These are phyloP conservation scores for Termitomyces sp. DNA, from an alignment of 768 basidiomycete genomes.

Conservation along the genomic window DNA sequence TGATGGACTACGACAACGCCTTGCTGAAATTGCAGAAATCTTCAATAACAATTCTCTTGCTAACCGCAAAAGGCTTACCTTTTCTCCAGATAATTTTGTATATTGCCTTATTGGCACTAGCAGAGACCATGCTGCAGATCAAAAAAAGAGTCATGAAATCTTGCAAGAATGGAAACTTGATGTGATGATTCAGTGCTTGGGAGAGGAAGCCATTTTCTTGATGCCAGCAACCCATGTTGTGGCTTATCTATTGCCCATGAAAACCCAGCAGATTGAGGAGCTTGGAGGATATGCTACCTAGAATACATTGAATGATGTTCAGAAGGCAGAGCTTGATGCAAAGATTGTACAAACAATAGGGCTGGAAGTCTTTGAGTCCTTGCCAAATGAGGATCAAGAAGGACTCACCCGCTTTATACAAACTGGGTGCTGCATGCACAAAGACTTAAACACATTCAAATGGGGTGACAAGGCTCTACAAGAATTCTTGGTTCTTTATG, in stretches of 20 bases:
- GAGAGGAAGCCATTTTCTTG: background rate
- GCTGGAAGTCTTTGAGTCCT: background rate
- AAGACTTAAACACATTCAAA: conserved; percentile 16
- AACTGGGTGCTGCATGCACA: background rate
- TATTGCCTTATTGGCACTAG: background rate
- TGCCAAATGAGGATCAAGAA: background rate
- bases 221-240: background rate
- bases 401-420: background rate
- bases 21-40: background rate
- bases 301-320: background rate
- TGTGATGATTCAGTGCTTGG: background rate
- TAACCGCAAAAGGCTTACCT: background rate
- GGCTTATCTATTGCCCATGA: background rate
- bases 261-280: background rate
- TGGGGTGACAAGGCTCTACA: conserved; percentile 15
- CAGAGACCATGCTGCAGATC: background rate
- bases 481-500: conserved; percentile 14
- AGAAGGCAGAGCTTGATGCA: background rate
- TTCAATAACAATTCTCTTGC: background rate
- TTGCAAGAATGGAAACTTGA: background rate
- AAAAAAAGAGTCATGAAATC: background rate
- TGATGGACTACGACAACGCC: background rate
- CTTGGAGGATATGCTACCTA: background rate
- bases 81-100: background rate
- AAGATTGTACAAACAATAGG: background rate